Evolutionary conservation across 2,329 filamentous ascomycete genomes (phyloP).

Genomic region (Ambrosiella xylebori): DNA sequence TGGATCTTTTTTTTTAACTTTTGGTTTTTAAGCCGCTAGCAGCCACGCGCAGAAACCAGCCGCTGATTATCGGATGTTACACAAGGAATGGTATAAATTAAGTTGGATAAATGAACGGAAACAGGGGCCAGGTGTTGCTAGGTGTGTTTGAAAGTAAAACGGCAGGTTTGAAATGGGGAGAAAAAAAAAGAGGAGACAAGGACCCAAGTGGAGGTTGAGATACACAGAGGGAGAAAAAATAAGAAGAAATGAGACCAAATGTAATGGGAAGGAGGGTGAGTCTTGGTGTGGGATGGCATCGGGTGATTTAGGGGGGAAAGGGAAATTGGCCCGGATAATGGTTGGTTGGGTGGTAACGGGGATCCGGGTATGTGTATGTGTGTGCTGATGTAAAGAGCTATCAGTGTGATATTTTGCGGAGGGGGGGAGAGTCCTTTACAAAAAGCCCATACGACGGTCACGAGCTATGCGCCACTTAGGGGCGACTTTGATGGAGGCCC

Average conservation of each 20-base stretch:
- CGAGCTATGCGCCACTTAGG: constrained; percentile 14
- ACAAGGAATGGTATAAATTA: background rate
- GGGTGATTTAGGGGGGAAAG: too few species aligned
- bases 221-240: too few species aligned
- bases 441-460: background rate
- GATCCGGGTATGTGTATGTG: background rate
- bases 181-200: too few species aligned
- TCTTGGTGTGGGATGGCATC: too few species aligned
- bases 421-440: background rate
- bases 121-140: background rate
- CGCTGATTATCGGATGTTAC: background rate
- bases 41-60: background rate
- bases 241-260: too few species aligned
- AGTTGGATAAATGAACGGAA: background rate
- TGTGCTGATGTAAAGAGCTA: background rate
- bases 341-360: too few species aligned
- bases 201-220: too few species aligned
- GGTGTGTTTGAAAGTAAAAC: background rate
- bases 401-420: background rate
- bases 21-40: too few species aligned
- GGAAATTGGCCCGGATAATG: too few species aligned
- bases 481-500: constrained; percentile 15
- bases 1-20: too few species aligned
- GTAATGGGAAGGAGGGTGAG: too few species aligned
- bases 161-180: background rate